Percentiles rank a stretch among this genome's conserved stretches.
These are phyloP conservation scores for Kwoniella sp. DNA, from an alignment of 768 basidiomycete genomes.

Conservation along the genomic window DNA sequence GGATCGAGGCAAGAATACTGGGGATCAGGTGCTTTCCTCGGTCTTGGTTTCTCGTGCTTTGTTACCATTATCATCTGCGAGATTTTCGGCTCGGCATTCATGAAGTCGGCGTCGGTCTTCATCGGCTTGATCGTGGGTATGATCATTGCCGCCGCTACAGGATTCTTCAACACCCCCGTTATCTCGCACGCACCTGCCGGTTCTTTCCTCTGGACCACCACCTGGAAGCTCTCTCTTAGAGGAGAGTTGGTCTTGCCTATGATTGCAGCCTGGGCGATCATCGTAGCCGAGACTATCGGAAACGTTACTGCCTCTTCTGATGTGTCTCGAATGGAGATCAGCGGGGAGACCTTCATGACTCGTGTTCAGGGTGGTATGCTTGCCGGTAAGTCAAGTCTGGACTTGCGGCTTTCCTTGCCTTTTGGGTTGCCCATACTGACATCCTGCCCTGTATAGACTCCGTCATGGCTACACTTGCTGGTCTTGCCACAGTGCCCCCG, in stretches of 20 bases:
- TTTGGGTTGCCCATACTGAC: not conserved
- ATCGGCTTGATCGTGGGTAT: conserved; percentile 35
- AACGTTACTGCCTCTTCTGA: conserved; percentile 34
- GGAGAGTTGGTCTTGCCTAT: conserved; percentile 32
- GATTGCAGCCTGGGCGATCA: conserved; percentile 35
- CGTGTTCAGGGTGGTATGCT: conserved; percentile 35
- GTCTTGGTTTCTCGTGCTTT: conserved; percentile 36
- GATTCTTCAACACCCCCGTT: conserved; percentile 28
- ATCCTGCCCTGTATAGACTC: conserved; percentile 13
- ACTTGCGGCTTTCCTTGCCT: not conserved
- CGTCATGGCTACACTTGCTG: conserved; percentile 30
- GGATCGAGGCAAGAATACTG: conserved; percentile 16
- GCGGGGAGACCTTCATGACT: conserved; percentile 26
- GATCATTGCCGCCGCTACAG: conserved; percentile 34
- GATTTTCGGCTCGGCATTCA: conserved; percentile 35
- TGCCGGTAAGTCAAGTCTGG: conserved; percentile 2
- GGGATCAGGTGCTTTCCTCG: conserved; percentile 31
- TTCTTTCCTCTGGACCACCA: conserved; percentile 30
- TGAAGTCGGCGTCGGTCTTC: conserved; percentile 36
- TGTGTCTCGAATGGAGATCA: conserved; percentile 26
- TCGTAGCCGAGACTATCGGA: conserved; percentile 35
- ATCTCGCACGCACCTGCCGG: conserved; percentile 29
- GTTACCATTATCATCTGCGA: conserved; percentile 32
- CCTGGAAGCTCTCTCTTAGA: conserved; percentile 23
- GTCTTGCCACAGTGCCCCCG: conserved; percentile 35